Percentiles rank a stretch among this genome's conserved stretches.
These are phyloP conservation scores for Mycena albidolilacea DNA, from an alignment of 768 basidiomycete species.

Conservation along the genomic window DNA sequence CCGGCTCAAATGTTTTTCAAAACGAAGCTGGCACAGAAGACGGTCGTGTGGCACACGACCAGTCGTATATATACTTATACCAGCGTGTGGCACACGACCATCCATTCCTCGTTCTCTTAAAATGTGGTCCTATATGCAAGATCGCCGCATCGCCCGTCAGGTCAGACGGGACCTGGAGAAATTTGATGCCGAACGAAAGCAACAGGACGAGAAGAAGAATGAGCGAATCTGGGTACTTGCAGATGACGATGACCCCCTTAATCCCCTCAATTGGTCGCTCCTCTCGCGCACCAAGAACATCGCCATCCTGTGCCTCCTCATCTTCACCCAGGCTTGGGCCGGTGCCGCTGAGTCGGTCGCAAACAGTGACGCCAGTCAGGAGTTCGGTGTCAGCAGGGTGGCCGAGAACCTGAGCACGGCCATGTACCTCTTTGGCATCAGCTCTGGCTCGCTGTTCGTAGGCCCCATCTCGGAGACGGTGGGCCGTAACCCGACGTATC, in stretches of 20 bases:
- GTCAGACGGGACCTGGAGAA: constrained; percentile 4
- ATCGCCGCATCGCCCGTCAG: neutral
- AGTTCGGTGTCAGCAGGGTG: neutral
- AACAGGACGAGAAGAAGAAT: constrained; percentile 6
- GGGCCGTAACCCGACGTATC: constrained; percentile 1
- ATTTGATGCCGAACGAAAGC: neutral
- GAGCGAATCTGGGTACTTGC: neutral
- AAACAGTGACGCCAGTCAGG: constrained; percentile 4
- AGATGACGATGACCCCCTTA: constrained; percentile 2
- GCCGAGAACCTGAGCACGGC: constrained; percentile 3
- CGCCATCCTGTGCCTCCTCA: constrained; percentile 5
- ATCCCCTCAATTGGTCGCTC: neutral
- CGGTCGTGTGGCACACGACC: neutral
- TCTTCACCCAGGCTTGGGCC: constrained; percentile 4
- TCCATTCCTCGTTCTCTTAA: neutral
- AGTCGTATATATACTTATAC: too few relatives aligned
- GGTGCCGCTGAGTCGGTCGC: constrained; percentile 5
- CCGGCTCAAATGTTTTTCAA: neutral
- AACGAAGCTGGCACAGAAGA: neutral
- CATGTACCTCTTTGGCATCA: neutral
- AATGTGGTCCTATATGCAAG: constrained; percentile 5
- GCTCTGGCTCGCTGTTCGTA: neutral
- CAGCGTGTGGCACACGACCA: neutral
- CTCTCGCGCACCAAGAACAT: constrained; percentile 3
- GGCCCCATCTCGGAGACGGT: neutral